Evolutionary conservation across 768 basidiomycete species (phyloP), one percentile per base, ranked within the genome.

Genomic region (Pulveroboletus ravenelii): DNA sequence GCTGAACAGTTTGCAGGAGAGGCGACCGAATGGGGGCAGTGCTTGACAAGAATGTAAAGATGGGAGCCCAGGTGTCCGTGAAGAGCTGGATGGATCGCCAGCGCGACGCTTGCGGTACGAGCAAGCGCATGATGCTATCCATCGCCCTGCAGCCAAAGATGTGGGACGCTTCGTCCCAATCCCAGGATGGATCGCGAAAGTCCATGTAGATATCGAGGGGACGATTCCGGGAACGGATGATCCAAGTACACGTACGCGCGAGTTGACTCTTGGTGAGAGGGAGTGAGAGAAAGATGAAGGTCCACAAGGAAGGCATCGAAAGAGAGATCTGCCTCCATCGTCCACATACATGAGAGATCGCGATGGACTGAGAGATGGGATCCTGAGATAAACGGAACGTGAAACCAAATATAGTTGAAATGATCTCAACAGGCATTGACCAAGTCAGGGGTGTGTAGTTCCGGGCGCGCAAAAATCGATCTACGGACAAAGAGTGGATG

Each of bases 41-140:
- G 47, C 64, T 68, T 34, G 65, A 69, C 10, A 83, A 72, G 56
- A 82, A 80, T 9, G 72, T 67, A 56, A 74, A 77, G 12, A 82
- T 75, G 10, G 82, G 81, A 2, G 71, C 69, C 80, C 82, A 84
- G 5, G 79, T 84, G 54, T 84, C 82, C 1, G 78, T 73, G 42
- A 79, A 63, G n/a, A 84, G 67, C 42, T 77, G 74, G 41, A 83
- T 44, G 12, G 52, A 65, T 38, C 67, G 65, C 79, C 81, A 83
- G 43, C 79, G 73, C 18, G 56, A 41, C 8, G 70, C 71, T 27
- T 78, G 75, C 12, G 74, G 71, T 8, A 77, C 57, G 10, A 83
- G 64, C 29, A 77, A 63, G 14, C 65, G 70, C 51, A 82, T 66
- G 32, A 80, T 61, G 13, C 64, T 54, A 41, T 76, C 70, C 76